Base-by-base conservation (phyloP, 306 rosid genomes). In the Dryas octopetala region DNA sequence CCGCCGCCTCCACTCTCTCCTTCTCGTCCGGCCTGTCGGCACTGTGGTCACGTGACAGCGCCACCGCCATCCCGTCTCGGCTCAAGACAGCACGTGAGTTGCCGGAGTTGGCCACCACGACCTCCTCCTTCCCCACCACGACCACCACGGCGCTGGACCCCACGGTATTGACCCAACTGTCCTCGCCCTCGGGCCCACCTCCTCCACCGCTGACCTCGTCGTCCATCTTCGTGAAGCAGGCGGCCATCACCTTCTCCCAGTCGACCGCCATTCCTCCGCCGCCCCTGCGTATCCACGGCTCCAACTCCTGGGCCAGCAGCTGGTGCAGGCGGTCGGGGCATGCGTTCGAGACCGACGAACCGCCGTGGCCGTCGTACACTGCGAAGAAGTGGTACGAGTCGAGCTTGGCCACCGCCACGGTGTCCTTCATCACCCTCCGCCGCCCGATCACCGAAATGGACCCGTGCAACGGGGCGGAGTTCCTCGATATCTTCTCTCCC, bases 331-430 rank as follows among this genome's bases (percentile, higher is more conserved):
- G 87, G 28, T 89, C 88, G 4, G 84, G 85, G 70, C 96, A 92
- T 7, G 88, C 85, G 40, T 81, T 75, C 4, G 97, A 89, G 75
- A 89, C 95, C 16, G 23, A 5, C 11, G 77, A 64, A 7, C 90
- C 90, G 0, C 89, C 91, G 48, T 92, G 96, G 0, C 91, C 97
- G 12, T 92, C 96, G 28, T 85, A 90, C 59, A 89, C 90, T 0
- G 84, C 89, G 12, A 86, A 92, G 70, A 88, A 86, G 12, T 86
- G 75, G 49, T 85, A 83, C 1, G 48, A 17, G 16, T 59, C 44
- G 4, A 69, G 10, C 38, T 73, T 40, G 9, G 53, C 75, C 46
- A 81, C 77, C 50, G 57, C 81, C 4, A 86, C 74, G 5, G 91
- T 81, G 62, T 92, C 96, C 75, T 90, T 95, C 93, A 92, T 89